Conservation (phyloP, 1,284 basidiomycete species). For the Moesziomyces aphidis region DNA sequence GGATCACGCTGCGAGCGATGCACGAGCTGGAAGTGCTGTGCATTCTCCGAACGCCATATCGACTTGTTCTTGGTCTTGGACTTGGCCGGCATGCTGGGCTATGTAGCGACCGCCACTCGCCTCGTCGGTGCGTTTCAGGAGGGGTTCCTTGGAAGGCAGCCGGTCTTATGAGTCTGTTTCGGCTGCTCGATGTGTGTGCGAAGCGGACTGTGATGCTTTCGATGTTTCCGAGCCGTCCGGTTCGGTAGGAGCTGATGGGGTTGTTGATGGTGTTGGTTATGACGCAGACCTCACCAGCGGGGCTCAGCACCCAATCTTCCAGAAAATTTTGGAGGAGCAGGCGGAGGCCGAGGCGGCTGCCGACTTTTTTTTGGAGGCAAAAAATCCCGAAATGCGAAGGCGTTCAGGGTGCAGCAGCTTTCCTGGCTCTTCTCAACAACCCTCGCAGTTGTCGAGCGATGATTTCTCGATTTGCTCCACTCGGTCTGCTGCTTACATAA, state of each 20-base stretch:
- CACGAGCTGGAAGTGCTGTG: slow-evolving; percentile 95
- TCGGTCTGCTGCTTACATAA: slow-evolving; percentile 22
- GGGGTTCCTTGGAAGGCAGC: neutral
- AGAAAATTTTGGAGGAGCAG: slow-evolving; percentile 26
- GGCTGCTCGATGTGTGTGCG: neutral
- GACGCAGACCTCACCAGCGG: neutral
- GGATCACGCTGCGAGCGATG: slow-evolving; percentile 97
- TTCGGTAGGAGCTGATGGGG: neutral
- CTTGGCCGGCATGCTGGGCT: slow-evolving; percentile 53
- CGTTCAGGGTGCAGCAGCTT: slow-evolving; percentile 4
- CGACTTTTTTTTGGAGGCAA: neutral
- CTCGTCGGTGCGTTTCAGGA: neutral
- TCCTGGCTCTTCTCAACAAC: neutral
- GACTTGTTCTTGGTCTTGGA: slow-evolving; percentile 70
- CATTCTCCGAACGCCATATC: slow-evolving; percentile 86
- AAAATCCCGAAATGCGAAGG: neutral
- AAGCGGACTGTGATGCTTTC: no score
- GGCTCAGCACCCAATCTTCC: slow-evolving; percentile 8
- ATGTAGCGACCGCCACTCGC: neutral
- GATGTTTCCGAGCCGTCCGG: neutral
- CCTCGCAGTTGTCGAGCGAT: slow-evolving; percentile 1
- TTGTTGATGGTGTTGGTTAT: neutral
- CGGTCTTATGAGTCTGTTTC: neutral
- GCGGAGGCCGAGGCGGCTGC: neutral
- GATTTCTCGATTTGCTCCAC: slow-evolving; percentile 15